These are phyloP conservation scores for Pulicaria dysenterica DNA, from an alignment of 129 eudicot species.

Conservation along the genomic window DNA sequence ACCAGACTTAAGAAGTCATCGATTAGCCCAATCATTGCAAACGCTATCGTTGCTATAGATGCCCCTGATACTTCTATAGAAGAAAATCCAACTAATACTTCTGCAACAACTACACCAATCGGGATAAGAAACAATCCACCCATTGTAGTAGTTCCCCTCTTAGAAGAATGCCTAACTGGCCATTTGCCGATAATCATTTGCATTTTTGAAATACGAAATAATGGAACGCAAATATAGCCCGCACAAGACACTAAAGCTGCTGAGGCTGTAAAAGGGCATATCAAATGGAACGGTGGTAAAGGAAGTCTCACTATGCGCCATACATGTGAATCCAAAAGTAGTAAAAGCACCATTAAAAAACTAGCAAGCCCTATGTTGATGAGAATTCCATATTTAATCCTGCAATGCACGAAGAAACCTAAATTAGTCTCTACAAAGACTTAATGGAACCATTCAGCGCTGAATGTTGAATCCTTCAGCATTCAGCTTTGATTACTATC, in stretches of 20 bases:
- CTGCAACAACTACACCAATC: slow-evolving; percentile 73
- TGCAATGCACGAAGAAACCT: slow-evolving; percentile 33
- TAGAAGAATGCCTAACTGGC: slow-evolving; percentile 52
- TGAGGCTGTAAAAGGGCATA: slow-evolving; percentile 72
- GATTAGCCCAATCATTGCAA: slow-evolving; percentile 73
- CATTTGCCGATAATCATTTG: slow-evolving; percentile 50
- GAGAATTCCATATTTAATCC: slow-evolving; percentile 71
- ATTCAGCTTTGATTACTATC: too few relatives aligned
- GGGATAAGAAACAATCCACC: slow-evolving; percentile 92
- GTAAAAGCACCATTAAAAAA: slow-evolving; percentile 60
- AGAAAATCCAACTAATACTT: slow-evolving; percentile 67
- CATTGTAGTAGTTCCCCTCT: slow-evolving; percentile 84
- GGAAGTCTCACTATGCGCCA: slow-evolving; percentile 96
- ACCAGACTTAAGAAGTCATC: slow-evolving; percentile 62
- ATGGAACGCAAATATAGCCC: slow-evolving; percentile 83
- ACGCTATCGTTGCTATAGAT: slow-evolving; percentile 65
- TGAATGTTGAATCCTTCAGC: too few relatives aligned
- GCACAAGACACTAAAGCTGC: slow-evolving; percentile 58
- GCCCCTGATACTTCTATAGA: slow-evolving; percentile 79
- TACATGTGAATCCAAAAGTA: slow-evolving; percentile 79
- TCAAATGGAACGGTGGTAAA: slow-evolving; percentile 62
- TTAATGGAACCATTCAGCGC: too few relatives aligned
- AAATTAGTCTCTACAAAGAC: background rate
- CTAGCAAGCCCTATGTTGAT: slow-evolving; percentile 66
- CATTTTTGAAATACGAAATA: slow-evolving; percentile 66